Evolutionary conservation across 2,329 filamentous ascomycete genomes (phyloP).

Genomic region (Magnaporthiopsis poae): DNA sequence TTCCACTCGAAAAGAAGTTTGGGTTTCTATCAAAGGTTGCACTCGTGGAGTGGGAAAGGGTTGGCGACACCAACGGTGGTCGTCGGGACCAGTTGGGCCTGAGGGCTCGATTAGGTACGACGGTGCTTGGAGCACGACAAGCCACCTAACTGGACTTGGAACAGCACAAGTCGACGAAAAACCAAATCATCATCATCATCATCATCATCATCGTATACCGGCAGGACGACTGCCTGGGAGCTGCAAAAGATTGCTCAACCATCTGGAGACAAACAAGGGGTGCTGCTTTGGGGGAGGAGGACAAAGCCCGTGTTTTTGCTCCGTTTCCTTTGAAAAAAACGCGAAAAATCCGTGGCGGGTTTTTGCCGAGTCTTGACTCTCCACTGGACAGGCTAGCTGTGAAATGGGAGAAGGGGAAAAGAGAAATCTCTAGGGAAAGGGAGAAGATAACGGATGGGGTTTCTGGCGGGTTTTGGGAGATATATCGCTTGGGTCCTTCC

Average conservation of each 20-base stretch:
- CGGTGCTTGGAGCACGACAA: neutral
- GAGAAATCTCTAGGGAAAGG: neutral
- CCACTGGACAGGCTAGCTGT: neutral
- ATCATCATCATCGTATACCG: neutral
- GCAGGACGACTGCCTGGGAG: neutral
- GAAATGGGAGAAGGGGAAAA: neutral
- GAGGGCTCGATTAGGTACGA: neutral
- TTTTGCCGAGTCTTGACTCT: neutral
- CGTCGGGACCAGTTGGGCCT: neutral
- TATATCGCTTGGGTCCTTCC: neutral
- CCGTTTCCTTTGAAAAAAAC: no score
- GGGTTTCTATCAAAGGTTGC: neutral
- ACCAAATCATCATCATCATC: neutral
- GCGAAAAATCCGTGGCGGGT: no score
- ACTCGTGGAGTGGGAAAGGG: neutral
- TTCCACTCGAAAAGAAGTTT: constrained; percentile 6
- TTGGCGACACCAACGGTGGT: neutral
- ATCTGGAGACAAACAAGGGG: no score
- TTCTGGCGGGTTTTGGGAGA: neutral
- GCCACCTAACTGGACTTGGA: neutral
- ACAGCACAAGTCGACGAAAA: neutral
- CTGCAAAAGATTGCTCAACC: no score
- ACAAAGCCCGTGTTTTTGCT: no score
- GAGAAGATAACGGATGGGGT: neutral
- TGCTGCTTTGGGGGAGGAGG: no score